Base-by-base conservation (phyloP, 1,139 yeast genomes). In the Candida mesenterica region DNA sequence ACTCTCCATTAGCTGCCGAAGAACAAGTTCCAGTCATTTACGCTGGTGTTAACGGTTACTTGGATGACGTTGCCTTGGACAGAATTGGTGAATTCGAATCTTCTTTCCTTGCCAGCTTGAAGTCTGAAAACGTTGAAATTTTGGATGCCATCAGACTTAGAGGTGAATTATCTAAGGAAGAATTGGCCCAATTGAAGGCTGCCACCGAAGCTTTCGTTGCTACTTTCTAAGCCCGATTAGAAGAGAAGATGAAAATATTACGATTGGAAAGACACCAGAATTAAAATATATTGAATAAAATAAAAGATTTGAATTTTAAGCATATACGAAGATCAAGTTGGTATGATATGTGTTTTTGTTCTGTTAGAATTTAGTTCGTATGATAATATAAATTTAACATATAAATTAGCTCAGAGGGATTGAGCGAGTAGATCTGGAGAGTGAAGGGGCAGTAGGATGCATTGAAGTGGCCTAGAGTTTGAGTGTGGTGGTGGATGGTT, bases 31-130 rank as follows among this genome's bases (percentile, higher is more conserved):
- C 98, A 68, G 79, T 89, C 65, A 90, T 94, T 68, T 94, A 71
- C 79, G 98, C 98, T 55, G 99, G 96, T 87, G 98, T 94, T 63
- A 90, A 92, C 82, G 99, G 99, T 82, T 88, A 65, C 90, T 84
- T 94, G 65, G 99, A 94, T 70, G 64, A 73, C 55, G 65, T 94
- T 59, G 86, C 95, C 53, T 75, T 92, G 56, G 80, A 82, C 64
- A 86, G 88, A 72, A 81, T 94, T 61, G 88, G 77, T 68, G 88
- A 86, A 69, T 94, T 86, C 64, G 99, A 94, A 82, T 72, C 79
- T 61, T 82, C 90, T 61, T 92, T 90, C 92, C 75, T 86, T 66
- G 77, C 95, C 55, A 78, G 81, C 77, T 82, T 92, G 72, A 85
- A 88, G 78, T 69, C 97, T 52, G 88, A 87, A 76, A 94, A 89